Conservation (phyloP, 768 basidiomycete genomes). For the Chalciporus piperatus region DNA sequence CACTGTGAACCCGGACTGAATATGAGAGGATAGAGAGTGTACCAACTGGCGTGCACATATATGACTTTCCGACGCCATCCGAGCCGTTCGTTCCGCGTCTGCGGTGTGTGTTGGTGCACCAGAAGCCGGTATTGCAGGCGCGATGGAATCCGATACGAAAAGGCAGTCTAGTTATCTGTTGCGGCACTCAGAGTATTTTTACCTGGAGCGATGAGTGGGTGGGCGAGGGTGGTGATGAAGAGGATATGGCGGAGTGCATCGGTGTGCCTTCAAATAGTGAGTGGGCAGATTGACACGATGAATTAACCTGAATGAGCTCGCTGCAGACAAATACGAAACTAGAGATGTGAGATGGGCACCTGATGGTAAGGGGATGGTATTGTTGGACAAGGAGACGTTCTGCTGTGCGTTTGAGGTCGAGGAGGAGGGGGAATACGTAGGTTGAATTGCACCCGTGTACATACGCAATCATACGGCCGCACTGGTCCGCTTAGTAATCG, state of each 20-base stretch:
- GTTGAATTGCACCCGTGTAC: neutral
- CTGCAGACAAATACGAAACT: conserved; percentile 65
- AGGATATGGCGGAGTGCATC: conserved; percentile 87
- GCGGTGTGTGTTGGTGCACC: conserved; percentile 66
- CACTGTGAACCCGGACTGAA: neutral
- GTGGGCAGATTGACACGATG: neutral
- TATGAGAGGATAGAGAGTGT: conserved; percentile 47
- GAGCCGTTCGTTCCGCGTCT: conserved; percentile 59
- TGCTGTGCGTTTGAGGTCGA: conserved; percentile 85
- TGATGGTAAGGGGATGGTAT: conserved; percentile 77
- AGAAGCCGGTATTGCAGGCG: conserved; percentile 58
- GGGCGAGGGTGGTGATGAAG: conserved; percentile 52
- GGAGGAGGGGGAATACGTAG: conserved; percentile 34
- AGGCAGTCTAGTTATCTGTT: conserved; percentile 66
- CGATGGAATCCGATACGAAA: conserved; percentile 86
- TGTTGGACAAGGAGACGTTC: conserved; percentile 76
- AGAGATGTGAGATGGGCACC: conserved; percentile 76
- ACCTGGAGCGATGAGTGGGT: conserved; percentile 86
- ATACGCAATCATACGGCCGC: no score
- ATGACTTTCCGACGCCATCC: conserved; percentile 62
- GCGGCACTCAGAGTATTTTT: conserved; percentile 64
- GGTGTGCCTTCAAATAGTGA: conserved; percentile 82
- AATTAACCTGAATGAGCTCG: neutral
- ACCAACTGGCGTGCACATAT: conserved; percentile 66
- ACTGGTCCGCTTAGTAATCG: neutral